Evolutionary conservation across 2,329 filamentous ascomycete genomes (phyloP), one percentile per base, ranked within the genome.

Genomic region (Trichoderma harzianum): DNA sequence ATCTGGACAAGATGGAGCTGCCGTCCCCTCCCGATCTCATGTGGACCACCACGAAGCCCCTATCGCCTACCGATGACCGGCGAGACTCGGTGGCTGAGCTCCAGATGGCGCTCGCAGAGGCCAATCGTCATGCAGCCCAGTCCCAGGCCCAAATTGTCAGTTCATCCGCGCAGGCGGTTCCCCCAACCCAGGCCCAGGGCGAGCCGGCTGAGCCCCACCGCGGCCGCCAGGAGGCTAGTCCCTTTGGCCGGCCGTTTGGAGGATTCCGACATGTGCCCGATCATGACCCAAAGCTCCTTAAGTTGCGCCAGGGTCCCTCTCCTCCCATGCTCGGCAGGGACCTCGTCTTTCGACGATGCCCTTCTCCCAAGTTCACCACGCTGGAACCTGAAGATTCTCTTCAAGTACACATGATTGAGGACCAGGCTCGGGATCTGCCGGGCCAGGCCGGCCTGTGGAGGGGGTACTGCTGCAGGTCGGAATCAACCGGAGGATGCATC

Each of bases 291-390:
- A 80, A 82, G 69, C 81, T 84, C 72, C 80, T 83, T 71, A 83
- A 83, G 76, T 83, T 85, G 78, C 86, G 86, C 72, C 82, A 87
- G 74, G 84, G 84, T 26, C 84, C 86, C 76, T 90, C 90, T 73
- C 95, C 95, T 53, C 95, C 95, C 11, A 97, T 98, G 94, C 88
- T 97, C 12, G 95, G 95, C 70, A 84, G 86, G 71, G 92, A 97
- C 75, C 87, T 98, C 69, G 85, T 86, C 30, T 97, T 98, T 79
- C 93, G 94, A 39, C 89, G 88, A 79, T 97, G 94, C 79, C 86
- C 88, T 11, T 97, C 95, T 30, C 95, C 95, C 7, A 91, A 95
- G 80, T 89, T 91, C 69, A 97, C 94, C 18, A 91, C 93, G 77
- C 92, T 97, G 77, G 94, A 97, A 78, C 90, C 92, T 1, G 91